Evolutionary conservation across 1,139 yeast genomes (phyloP), one percentile per base, ranked within the genome.

Genomic region (Candida sp.): DNA sequence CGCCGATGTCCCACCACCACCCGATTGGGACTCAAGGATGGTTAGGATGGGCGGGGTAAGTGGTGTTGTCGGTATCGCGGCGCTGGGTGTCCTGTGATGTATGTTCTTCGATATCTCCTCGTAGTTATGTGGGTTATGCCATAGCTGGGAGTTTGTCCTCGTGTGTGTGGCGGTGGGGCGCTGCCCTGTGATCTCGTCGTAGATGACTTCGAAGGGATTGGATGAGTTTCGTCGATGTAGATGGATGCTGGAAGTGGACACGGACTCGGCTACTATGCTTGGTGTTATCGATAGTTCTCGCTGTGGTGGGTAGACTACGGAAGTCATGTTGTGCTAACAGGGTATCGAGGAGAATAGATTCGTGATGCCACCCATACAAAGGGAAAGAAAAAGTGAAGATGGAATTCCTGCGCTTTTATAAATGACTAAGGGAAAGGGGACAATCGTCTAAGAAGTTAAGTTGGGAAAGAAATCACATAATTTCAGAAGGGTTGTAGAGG

Each of bases 11-110:
- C 12, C 12, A 33, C 35, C 12, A 5, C 12, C 22, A 17, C n/a
- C 12, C 7, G 32, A 26, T 30, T 39, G 52, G 32, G 65, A 63
- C 35, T 69, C 73, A 1, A 74, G 62, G 23, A 69, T 53, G 0
- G 79, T 73, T 0, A 66, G 57, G 1, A 63, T 57, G 1, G 71
- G 72, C n/a, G 63, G 65, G 3, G 57, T 34, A 4, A 23, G 5
- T 25, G 37, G 9, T 2, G 35, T 28, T 9, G 39, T 49, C 6
- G 46, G 47, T 30, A 44, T 11, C 7, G 35, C 47, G 5, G 30
- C 9, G n/a, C 28, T 37, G 27, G 47, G 35, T 17, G 53, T 42
- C 28, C 47, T 28, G 3, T 45, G 8, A 40, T 47, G 53, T 12
- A 50, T 48, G 33, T 48, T 50, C 8, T 41, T 44, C 9, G 48